Evolutionary conservation across 495 filamentous ascomycete species (phyloP).

Genomic region (Podospora sp.): DNA sequence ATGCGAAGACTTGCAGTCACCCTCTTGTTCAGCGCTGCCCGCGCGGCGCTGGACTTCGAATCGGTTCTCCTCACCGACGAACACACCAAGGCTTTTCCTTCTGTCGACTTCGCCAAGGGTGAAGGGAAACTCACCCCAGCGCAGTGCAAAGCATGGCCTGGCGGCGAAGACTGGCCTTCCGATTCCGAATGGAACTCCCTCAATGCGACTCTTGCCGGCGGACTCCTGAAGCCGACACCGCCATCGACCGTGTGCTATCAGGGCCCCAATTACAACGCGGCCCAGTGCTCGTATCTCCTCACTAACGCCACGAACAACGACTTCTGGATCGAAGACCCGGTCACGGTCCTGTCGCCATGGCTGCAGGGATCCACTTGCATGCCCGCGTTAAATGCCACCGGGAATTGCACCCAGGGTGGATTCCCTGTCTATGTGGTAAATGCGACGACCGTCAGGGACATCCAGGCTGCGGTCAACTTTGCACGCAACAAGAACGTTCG

Average conservation of each 20-base stretch:
- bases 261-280: slow-evolving; percentile 46
- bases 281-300: slow-evolving; percentile 41
- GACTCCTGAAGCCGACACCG: slow-evolving; percentile 54
- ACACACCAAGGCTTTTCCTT: slow-evolving; percentile 34
- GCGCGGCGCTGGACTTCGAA: slow-evolving; percentile 32
- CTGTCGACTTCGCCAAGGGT: slow-evolving; percentile 33
- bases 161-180: slow-evolving; percentile 49
- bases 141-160: slow-evolving; percentile 55
- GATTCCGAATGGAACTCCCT: slow-evolving; percentile 47
- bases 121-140: slow-evolving; percentile 5
- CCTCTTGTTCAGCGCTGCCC: background rate
- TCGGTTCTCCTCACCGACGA: slow-evolving; percentile 36
- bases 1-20: background rate
- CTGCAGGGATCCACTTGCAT: slow-evolving; percentile 45
- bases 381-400: slow-evolving; percentile 37
- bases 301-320: slow-evolving; percentile 29
- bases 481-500: slow-evolving; percentile 59
- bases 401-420: slow-evolving; percentile 56
- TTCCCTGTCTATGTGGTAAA: slow-evolving; percentile 63
- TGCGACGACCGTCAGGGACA: slow-evolving; percentile 54
- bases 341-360: slow-evolving; percentile 40
- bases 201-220: slow-evolving; percentile 49
- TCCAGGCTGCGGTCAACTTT: slow-evolving; percentile 63
- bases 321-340: slow-evolving; percentile 41
- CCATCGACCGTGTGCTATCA: slow-evolving; percentile 56